phyloP scores from a whole-genome alignment of 139 green algal species.

The Parachlorella kessleri region DNA sequence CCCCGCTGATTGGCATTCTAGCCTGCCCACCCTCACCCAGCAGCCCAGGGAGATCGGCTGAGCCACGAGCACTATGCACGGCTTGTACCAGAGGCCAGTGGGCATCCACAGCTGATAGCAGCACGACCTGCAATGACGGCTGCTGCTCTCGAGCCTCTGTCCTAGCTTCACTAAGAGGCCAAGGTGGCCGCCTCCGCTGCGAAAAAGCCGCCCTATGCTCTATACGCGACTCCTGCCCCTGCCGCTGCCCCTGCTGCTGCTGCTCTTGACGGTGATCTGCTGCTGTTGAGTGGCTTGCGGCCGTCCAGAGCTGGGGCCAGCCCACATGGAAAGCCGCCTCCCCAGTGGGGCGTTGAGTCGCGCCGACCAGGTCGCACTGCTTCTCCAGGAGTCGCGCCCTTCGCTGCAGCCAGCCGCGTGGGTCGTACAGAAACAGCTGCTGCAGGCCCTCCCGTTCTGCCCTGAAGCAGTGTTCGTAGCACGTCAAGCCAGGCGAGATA shows the following conservation, averaged over 20 bases:
- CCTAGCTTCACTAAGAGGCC: neutral
- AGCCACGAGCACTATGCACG: too few relatives aligned
- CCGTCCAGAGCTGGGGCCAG: neutral
- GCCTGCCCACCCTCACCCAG: too few relatives aligned
- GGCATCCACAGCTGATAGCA: neutral
- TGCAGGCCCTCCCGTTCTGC: too few relatives aligned
- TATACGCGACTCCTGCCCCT: neutral
- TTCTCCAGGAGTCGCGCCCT: conserved; percentile 11
- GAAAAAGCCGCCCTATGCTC: too few relatives aligned
- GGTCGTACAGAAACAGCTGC: conserved; percentile 27
- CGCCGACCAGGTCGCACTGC: neutral
- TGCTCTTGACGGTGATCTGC: too few relatives aligned
- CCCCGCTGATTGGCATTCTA: neutral
- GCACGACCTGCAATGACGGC: neutral
- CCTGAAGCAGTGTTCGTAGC: too few relatives aligned
- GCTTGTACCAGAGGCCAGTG: neutral
- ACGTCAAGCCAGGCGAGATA: too few relatives aligned
- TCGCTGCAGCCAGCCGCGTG: conserved; percentile 3
- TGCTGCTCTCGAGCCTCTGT: neutral
- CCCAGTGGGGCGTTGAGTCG: neutral
- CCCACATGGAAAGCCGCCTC: neutral
- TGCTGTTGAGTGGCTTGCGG: too few relatives aligned
- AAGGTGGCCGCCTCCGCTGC: neutral
- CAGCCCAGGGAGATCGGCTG: too few relatives aligned
- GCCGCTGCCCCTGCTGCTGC: neutral